Conservation (phyloP, 2,329 filamentous ascomycete species). For the Westerdykella aurantiaca region DNA sequence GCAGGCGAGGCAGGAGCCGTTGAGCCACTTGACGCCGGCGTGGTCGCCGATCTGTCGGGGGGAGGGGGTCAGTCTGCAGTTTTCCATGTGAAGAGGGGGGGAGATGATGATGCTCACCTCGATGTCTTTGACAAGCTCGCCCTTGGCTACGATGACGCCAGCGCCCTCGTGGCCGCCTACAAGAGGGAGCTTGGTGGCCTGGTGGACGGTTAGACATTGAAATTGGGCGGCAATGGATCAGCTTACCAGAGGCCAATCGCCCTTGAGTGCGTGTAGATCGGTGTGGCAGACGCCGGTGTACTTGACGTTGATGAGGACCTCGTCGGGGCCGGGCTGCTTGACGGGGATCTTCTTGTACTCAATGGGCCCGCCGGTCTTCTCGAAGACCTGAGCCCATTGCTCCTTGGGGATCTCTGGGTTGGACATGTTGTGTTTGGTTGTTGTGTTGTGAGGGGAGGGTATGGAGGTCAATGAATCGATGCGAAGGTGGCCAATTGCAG, state of each 20-base stretch:
- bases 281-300: constrained; percentile 90
- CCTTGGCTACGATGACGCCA: constrained; percentile 74
- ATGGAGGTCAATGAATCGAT: background rate
- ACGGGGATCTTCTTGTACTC: constrained; percentile 79
- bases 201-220: constrained; percentile 10
- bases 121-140: constrained; percentile 70
- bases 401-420: constrained; percentile 60
- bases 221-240: background rate
- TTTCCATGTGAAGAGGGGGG: background rate
- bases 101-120: constrained; percentile 35
- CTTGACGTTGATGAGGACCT: constrained; percentile 88
- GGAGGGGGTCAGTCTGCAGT: background rate
- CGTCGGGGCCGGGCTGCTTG: constrained; percentile 72
- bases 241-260: constrained; percentile 72
- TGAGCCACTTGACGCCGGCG: constrained; percentile 87
- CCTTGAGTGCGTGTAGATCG: constrained; percentile 73
- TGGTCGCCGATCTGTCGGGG: constrained; percentile 62
- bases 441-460: background rate
- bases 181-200: constrained; percentile 70
- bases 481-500: too few species aligned
- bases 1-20: constrained; percentile 78
- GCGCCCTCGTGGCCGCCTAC: constrained; percentile 77
- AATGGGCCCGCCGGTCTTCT: constrained; percentile 66
- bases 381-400: constrained; percentile 89
- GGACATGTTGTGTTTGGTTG: constrained; percentile 35